Evolutionary conservation across 2,329 filamentous ascomycete species (phyloP).

Genomic region (Penicillium occitanis): DNA sequence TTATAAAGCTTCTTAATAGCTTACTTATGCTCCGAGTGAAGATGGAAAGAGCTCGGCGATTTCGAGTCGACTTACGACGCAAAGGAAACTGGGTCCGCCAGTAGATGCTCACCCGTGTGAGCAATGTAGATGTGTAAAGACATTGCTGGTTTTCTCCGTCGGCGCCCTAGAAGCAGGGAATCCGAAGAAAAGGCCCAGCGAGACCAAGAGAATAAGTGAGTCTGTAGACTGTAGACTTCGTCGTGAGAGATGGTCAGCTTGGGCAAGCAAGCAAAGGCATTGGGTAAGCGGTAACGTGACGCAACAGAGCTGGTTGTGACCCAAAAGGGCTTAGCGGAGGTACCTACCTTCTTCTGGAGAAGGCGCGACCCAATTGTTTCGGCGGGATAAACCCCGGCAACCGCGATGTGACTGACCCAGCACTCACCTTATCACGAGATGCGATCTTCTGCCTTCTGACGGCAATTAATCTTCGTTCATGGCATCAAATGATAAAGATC

Average conservation of each 20-base stretch:
- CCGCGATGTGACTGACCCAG: not conserved
- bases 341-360: not conserved
- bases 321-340: conserved; percentile 16
- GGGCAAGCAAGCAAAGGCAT: not conserved
- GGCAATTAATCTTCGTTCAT: conserved; percentile 29
- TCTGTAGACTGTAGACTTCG: not conserved
- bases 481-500: conserved; percentile 34
- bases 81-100: conserved; percentile 73
- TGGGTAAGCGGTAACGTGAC: conserved; percentile 19
- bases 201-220: conserved; percentile 8
- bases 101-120: conserved; percentile 85
- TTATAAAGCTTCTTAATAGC: conserved; percentile 1
- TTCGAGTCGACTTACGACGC: conserved; percentile 59
- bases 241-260: not conserved
- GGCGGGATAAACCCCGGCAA: not conserved
- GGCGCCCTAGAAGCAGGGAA: conserved; percentile 28
- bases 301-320: conserved; percentile 13
- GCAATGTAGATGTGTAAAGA: conserved; percentile 87
- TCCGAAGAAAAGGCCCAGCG: conserved; percentile 21
- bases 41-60: not conserved
- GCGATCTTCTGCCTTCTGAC: conserved; percentile 17
- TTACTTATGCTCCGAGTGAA: not conserved
- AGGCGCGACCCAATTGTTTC: not conserved
- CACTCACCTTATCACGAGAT: conserved; percentile 21
- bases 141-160: conserved; percentile 59